Percentiles rank a stretch among this genome's conserved stretches.
These are phyloP conservation scores for Lentinula lateritia DNA, from an alignment of 768 basidiomycete genomes.

Conservation along the genomic window DNA sequence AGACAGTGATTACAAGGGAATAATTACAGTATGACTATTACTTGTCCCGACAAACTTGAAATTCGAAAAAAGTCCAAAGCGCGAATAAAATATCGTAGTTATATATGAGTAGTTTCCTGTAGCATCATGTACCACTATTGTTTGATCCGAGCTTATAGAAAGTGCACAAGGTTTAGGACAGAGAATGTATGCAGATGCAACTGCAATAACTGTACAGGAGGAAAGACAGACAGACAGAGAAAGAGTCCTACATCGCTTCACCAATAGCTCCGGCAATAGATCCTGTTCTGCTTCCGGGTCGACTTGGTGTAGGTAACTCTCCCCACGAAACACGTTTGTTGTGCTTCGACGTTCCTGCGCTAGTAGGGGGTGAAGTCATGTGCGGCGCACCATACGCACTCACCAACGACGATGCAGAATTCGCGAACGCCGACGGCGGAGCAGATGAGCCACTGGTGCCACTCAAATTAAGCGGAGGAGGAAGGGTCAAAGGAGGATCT, in stretches of 20 bases:
- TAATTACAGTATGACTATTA: too few relatives aligned
- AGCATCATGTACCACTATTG: too few relatives aligned
- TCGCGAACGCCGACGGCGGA: constrained; percentile 1
- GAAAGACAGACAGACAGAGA: background rate
- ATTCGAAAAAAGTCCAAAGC: constrained; percentile 7
- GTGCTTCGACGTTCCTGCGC: background rate
- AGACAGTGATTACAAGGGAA: too few relatives aligned
- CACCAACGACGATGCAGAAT: constrained; percentile 2
- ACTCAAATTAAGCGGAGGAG: background rate
- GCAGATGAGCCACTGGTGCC: background rate
- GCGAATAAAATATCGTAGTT: background rate
- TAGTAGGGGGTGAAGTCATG: background rate
- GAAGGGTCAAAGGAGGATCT: background rate
- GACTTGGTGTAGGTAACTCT: background rate
- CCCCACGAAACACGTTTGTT: background rate
- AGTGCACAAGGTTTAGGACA: too few relatives aligned
- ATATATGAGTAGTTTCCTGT: background rate
- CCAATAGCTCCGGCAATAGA: background rate
- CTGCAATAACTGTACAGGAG: background rate
- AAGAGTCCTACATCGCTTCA: background rate
- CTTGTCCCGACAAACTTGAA: background rate
- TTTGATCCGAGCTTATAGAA: too few relatives aligned
- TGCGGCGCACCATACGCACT: background rate
- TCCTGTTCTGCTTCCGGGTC: background rate
- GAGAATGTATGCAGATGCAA: background rate